Base-by-base conservation (phyloP, 176 grass and related monocot species). In the Thalia dealbata region DNA sequence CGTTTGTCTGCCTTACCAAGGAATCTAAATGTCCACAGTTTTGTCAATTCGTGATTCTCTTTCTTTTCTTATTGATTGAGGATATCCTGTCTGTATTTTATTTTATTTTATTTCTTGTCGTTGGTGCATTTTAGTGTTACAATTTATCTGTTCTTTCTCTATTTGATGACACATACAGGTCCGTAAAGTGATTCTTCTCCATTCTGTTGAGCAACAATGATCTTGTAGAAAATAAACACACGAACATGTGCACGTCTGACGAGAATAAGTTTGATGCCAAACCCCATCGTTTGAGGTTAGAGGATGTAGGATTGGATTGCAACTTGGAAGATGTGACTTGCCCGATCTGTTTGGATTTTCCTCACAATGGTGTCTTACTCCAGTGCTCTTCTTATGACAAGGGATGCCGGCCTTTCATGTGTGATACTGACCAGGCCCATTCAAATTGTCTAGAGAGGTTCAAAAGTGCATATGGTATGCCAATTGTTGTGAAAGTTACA, bases 361-460 rank as follows among this genome's bases (percentile, higher is more conserved):
- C 92, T 21, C 92, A 96, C 77, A 96, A 96, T 24, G 87, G 85
- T 1, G 92, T 96, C 54, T 77, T 96, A 2, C 81, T 96, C 3
- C 83, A 86, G 26, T 96, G 92, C 51, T 82, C 88, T 0, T 91
- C 88, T 50, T 91, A 89, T 75, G 92, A 96, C 69, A 89, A 96
- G 59, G 92, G 92, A 0, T 96, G 92, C 74, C 87, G 92, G 26
- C 86, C 92, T 7, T 96, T 96, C 73, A 85, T 96, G 73, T 96
- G 88, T 14, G 92, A 91, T 15, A 96, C 92, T 1, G 92, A 96
- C 56, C 88, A 96, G 76, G 84, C 88, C 12, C 92, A 82, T 11
- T 96, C 92, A 46, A 96, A 96, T 73, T 96, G 92, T 59, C 92
- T 96, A 3, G 86, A 87, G 77, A 87, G 92, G 76, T 96, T 96